Conservation (phyloP, 257 asterid species). For the Plectranthus barbatus region DNA sequence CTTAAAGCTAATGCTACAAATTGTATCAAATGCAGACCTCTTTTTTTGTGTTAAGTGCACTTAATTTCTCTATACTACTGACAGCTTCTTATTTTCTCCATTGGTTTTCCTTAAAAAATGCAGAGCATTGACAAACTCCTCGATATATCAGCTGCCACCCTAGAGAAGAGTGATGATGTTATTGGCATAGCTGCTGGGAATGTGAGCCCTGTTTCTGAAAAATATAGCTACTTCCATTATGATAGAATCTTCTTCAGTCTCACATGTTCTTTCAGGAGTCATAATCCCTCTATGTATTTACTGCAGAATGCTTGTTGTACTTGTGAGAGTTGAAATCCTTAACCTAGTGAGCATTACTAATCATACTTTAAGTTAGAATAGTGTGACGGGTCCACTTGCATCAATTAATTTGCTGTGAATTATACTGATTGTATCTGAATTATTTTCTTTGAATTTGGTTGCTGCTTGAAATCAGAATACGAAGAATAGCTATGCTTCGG, state of each 20-base stretch:
- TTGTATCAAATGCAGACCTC: neutral
- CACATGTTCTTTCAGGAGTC: neutral
- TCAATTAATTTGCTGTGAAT: neutral
- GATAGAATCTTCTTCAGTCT: neutral
- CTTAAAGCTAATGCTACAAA: constrained; percentile 8
- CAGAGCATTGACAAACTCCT: constrained; percentile 82
- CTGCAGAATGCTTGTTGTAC: neutral
- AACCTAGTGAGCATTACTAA: neutral
- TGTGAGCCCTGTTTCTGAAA: constrained; percentile 23
- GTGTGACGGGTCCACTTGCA: neutral
- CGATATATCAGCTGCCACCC: constrained; percentile 46
- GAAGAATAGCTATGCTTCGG: constrained; percentile 11
- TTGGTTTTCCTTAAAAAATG: constrained; percentile 18
- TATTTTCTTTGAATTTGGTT: constrained; percentile 9
- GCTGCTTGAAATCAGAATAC: constrained; percentile 16
- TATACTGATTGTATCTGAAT: neutral
- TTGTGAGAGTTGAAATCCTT: neutral
- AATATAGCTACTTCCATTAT: neutral
- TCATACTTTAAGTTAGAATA: neutral
- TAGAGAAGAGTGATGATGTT: constrained; percentile 58
- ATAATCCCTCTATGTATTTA: neutral
- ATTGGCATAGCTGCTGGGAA: constrained; percentile 26
- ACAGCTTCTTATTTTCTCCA: constrained; percentile 10
- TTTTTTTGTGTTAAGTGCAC: neutral
- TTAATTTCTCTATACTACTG: neutral